Evolutionary conservation across 2,329 filamentous ascomycete genomes (phyloP).

Genomic region (Erysiphe pulchra): DNA sequence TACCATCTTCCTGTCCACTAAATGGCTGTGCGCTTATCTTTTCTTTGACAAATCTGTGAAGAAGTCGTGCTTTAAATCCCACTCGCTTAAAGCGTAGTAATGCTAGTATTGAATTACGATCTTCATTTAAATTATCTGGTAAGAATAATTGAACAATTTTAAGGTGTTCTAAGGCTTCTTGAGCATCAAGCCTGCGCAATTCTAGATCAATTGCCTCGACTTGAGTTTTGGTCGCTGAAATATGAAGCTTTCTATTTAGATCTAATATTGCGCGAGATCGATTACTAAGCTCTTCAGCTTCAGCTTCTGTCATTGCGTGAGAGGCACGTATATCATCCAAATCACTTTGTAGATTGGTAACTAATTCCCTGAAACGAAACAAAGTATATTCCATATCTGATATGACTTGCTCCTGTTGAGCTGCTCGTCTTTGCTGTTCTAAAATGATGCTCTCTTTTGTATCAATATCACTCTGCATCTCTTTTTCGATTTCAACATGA

Average conservation of each 20-base stretch:
- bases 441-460: slow-evolving; percentile 61
- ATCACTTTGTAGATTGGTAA: slow-evolving; percentile 62
- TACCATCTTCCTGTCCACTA: slow-evolving; percentile 48
- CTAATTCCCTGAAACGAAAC: slow-evolving; percentile 67
- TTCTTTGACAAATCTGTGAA: slow-evolving; percentile 58
- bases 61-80: slow-evolving; percentile 61
- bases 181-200: slow-evolving; percentile 60
- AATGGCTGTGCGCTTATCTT: slow-evolving; percentile 40
- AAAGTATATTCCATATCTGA: slow-evolving; percentile 82
- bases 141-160: slow-evolving; percentile 74
- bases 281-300: slow-evolving; percentile 71
- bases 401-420: slow-evolving; percentile 52
- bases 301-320: slow-evolving; percentile 73
- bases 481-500: slow-evolving; percentile 77
- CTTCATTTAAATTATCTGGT: slow-evolving; percentile 56
- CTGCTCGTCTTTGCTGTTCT: slow-evolving; percentile 51
- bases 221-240: slow-evolving; percentile 73
- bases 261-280: slow-evolving; percentile 91
- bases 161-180: slow-evolving; percentile 71
- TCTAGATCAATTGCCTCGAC: slow-evolving; percentile 87
- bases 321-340: slow-evolving; percentile 81
- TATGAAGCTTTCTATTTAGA: slow-evolving; percentile 78
- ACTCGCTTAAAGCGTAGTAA: slow-evolving; percentile 71
- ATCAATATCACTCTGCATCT: slow-evolving; percentile 82
- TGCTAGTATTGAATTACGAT: slow-evolving; percentile 68